These are phyloP conservation scores for Dendrobium chrysotoxum DNA, from an alignment of 106 monocot genomes.

Conservation along the genomic window DNA sequence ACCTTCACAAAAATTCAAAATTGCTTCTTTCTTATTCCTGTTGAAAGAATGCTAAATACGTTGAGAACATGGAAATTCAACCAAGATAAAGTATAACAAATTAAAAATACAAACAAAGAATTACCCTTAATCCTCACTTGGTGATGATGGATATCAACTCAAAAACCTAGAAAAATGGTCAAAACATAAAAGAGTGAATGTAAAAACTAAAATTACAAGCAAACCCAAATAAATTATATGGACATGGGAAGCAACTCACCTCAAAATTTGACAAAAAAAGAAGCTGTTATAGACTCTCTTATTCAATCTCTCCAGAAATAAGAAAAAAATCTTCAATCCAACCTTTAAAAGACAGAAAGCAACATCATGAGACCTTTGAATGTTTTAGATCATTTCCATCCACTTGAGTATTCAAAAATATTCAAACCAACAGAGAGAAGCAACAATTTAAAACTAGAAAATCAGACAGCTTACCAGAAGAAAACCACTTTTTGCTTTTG, in stretches of 20 bases:
- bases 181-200: not conserved
- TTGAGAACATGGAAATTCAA: not conserved
- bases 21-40: not conserved
- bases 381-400: not conserved
- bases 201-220: not conserved
- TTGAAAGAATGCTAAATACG: not conserved
- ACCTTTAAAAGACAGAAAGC: constrained; percentile 2
- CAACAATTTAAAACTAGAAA: not conserved
- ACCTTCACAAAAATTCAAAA: not conserved
- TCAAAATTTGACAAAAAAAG: not conserved
- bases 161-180: not conserved
- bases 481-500: not conserved
- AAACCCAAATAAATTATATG: not conserved
- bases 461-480: not conserved
- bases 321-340: not conserved
- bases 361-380: not conserved
- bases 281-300: not conserved
- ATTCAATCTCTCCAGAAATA: not conserved
- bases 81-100: not conserved
- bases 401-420: not conserved
- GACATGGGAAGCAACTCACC: not conserved
- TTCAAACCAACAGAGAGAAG: not conserved
- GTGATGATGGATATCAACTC: not conserved
- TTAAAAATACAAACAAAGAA: not conserved
- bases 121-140: not conserved